Evolutionary conservation across 805 yeast species (phyloP).

Genomic region (Schwanniomyces polymorphus): DNA sequence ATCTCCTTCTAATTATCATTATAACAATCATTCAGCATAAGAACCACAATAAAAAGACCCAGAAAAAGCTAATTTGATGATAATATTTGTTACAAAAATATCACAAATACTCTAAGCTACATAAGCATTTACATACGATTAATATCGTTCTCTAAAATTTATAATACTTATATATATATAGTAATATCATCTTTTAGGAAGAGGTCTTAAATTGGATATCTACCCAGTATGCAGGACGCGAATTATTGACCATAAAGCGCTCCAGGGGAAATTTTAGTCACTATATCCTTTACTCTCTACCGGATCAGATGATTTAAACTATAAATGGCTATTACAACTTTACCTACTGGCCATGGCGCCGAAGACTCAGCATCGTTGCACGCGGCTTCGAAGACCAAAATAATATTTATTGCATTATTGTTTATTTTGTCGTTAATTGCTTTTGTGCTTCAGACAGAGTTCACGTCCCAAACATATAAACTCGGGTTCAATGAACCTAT

Average conservation of each 20-base stretch:
- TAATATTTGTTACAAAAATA: no score
- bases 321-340: conserved; percentile 35
- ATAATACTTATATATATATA: no score
- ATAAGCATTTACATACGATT: no score
- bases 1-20: no score
- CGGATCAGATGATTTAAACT: not conserved
- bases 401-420: conserved; percentile 30
- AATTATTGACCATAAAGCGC: not conserved
- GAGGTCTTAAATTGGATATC: no score
- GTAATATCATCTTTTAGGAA: no score
- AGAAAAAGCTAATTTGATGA: no score
- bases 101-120: no score
- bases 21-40: no score
- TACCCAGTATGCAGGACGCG: not conserved
- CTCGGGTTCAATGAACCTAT: conserved; percentile 68
- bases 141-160: no score
- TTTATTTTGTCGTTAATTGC: conserved; percentile 43
- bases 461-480: conserved; percentile 67
- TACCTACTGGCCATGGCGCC: conserved; percentile 18
- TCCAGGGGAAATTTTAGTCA: not conserved
- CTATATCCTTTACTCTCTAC: not conserved
- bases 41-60: no score
- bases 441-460: conserved; percentile 80
- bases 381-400: conserved; percentile 33
- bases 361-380: conserved; percentile 20